Evolutionary conservation across 257 asterid genomes (phyloP).

Genomic region (Handroanthus guayacan): DNA sequence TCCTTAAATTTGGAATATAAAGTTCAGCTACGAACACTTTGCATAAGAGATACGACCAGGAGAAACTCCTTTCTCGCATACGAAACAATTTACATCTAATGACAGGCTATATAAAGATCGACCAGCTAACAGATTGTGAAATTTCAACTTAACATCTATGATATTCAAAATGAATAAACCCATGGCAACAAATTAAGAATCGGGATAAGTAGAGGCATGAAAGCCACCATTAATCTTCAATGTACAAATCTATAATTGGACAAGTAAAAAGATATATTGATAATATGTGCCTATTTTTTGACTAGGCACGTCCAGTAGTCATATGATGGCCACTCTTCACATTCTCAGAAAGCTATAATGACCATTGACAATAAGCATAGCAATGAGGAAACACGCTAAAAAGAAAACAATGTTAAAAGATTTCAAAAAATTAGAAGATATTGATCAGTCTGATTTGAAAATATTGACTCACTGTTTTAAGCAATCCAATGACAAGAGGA

Average conservation of each 20-base stretch:
- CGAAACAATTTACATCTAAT: slow-evolving; percentile 8
- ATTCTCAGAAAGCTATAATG: slow-evolving; percentile 2
- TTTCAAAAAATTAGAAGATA: slow-evolving; percentile 30
- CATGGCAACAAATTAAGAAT: not conserved
- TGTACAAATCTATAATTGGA: not conserved
- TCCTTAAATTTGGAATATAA: not conserved
- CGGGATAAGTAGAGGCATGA: not conserved
- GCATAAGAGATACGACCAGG: not conserved
- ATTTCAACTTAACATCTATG: not conserved
- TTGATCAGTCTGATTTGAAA: slow-evolving; percentile 26
- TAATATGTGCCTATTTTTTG: slow-evolving; percentile 7
- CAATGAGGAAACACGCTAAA: slow-evolving; percentile 20
- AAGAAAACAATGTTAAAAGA: slow-evolving; percentile 2
- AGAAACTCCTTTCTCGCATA: not conserved
- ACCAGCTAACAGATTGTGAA: not conserved
- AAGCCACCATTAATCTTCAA: slow-evolving; percentile 12
- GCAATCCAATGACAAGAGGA: slow-evolving; percentile 93
- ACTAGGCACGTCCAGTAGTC: slow-evolving; percentile 6
- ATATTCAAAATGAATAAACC: not conserved
- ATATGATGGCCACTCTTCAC: slow-evolving; percentile 9
- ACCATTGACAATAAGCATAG: slow-evolving; percentile 15
- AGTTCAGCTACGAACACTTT: slow-evolving; percentile 7
- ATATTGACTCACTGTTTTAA: slow-evolving; percentile 80
- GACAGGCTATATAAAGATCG: not conserved
- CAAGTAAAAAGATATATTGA: not conserved